Evolutionary conservation across 129 eudicot genomes (phyloP), one percentile per base, ranked within the genome.

Genomic region (Saposhnikovia divaricata): DNA sequence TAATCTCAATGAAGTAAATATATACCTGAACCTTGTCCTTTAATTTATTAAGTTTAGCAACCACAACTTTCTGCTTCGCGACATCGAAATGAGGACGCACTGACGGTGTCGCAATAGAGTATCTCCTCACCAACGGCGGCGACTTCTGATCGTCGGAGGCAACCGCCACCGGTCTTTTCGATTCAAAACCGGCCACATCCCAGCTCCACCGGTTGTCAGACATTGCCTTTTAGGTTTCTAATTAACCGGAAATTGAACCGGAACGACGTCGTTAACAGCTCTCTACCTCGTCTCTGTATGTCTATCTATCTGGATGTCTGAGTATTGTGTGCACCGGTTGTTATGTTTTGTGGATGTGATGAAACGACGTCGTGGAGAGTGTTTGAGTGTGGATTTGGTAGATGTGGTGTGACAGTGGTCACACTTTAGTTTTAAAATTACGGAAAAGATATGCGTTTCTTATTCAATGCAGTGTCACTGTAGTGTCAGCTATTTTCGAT

Each of bases 111-210:
- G 97, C 90, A 78, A 92, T 88, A 82, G 99, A 96, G 86, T 91
- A 90, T 65, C 99, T 86, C 48, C 99, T 92, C 28, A 55, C 87
- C 70, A 88, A 11, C 78, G 92, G 88, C 74, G 91, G 59, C 9
- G 88, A 63, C 80, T 66, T 51, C 75, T 85, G 84, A 50, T 87
- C 87, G 13, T 61, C 83, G 43, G 45, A 70, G 50, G 74, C 87
- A 34, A 80, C 73, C 73, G 73, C 42, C 73, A 5, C 80, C 81
- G 93, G 82, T 83, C 88, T 92, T 87, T 87, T 84, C 47, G 99
- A 93, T 76, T 89, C 91, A 77, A 96, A 96, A 21, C 99, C 99
- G 23, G 96, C 34, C 68, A 96, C 99, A 79, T 96, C 99, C 99
- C 99, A 96, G 85, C 83, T 92, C 99, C 99, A 96, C 79, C 93